A percentile compares a stretch with the other conserved stretches of the same genome.
These are phyloP conservation scores for Cordyceps pruinosa DNA, from an alignment of 2,329 filamentous ascomycete genomes.

Conservation along the genomic window DNA sequence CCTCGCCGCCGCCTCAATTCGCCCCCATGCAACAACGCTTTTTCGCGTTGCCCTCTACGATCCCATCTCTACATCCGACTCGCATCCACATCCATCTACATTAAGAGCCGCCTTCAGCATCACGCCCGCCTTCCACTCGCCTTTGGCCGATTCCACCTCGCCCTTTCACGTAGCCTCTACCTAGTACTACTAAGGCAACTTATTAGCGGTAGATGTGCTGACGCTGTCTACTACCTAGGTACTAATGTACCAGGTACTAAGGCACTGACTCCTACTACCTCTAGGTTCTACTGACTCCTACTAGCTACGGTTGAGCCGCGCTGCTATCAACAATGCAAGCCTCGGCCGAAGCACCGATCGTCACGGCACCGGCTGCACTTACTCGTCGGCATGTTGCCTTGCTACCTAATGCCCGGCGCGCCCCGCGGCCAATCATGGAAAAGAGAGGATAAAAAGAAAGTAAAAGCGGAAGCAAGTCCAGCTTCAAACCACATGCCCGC, in stretches of 20 bases:
- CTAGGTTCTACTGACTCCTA: neutral
- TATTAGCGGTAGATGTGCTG: too few species aligned
- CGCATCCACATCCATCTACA: neutral
- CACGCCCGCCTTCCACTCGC: too few species aligned
- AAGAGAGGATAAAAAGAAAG: neutral
- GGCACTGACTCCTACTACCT: neutral
- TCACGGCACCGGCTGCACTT: too few species aligned
- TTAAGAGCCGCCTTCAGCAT: neutral
- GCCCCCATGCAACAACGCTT: neutral
- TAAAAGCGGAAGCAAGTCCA: neutral
- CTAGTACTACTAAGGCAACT: too few species aligned
- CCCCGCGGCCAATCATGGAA: neutral
- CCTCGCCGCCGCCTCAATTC: neutral
- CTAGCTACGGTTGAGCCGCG: neutral
- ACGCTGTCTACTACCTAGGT: neutral
- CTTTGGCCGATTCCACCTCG: too few species aligned
- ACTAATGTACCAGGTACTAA: too few species aligned
- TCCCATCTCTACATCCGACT: neutral
- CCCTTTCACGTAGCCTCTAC: too few species aligned
- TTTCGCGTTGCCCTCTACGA: too few species aligned
- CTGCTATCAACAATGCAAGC: conserved; percentile 5
- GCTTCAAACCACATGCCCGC: neutral
- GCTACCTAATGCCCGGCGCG: neutral
- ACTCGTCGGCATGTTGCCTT: too few species aligned
- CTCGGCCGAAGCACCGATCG: conserved; percentile 1